Base-by-base conservation (phyloP, 2,329 filamentous ascomycete genomes). In the Ilyonectria robusta region DNA sequence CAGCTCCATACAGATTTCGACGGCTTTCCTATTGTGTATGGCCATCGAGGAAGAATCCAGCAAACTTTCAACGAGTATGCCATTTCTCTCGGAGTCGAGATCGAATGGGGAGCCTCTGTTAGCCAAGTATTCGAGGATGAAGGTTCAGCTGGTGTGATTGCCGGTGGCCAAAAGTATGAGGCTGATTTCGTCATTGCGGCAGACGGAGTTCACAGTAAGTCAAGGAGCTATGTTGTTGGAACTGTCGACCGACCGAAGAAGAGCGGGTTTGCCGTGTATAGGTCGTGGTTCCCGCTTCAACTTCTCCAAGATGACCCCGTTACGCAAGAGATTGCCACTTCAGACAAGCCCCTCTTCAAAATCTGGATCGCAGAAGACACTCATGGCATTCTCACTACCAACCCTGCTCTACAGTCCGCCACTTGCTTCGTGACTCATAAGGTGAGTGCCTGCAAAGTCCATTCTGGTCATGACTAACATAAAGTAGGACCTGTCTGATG, bases 401-500 rank as follows among this genome's bases (percentile, higher is more conserved):
- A 63, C 55, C 37, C 26, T 2, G 23, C 23, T 7, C 17, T 42
- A 37, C 46, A 51, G 42, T 58, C 44, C 11, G 53, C 46, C 7
- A 63, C 61, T 6, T 63, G 61, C 21, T 63, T 63, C 19, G 61
- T 58, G 5, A 63, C 61, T 1, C 61, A 63, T 44, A 63, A 63
- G 10, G 61, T 46, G 17, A 46, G 44, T n/a, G 19, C 15, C 13
- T 15, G 26, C 4, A 19, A 19, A 9, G 6, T 3, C 6, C 15
- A 11, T 15, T 4, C 1, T 9, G 3, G 6, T 6, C 7, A 2
- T 2, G 15, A 21, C 31, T 51, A 44, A 44, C 10, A 9, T 33
- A 8, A n/a, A 44, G 6, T 15, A 63, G 26, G 53, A 46, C 50
- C 6, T 21, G 15, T 63, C 54, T 6, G 46, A 63, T 21, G 57